Base-by-base conservation (phyloP, 768 basidiomycete genomes). In the Mycena albidolilacea region DNA sequence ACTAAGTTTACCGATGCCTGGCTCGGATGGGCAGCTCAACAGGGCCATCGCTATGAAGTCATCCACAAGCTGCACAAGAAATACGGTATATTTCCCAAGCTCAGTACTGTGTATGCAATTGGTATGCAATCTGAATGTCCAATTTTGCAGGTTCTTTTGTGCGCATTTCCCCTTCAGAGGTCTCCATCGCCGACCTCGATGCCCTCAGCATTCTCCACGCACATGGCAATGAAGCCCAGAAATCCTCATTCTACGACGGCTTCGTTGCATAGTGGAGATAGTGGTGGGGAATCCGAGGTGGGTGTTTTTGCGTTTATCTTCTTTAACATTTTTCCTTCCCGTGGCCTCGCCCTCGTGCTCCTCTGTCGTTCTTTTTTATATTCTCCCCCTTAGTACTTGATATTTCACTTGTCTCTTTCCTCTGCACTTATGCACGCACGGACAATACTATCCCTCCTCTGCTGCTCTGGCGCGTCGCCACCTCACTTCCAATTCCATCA, bases 171-270 rank as follows among this genome's bases (percentile, higher is more conserved):
- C 94, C 94, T 0, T 92, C 93, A 76, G 92, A 95, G 76, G 84
- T 96, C 10, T 94, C 93, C 1, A 86, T 96, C 60, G 90, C 92
- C 12, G 90, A 94, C 76, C 94, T 95, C 0, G 91, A 91, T 0
- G 95, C 95, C 0, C 88, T 97, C 15, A 85, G 85, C 48, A 79
- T 91, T 69, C 86, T 97, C 15, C 96, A 96, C 78, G 95, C 91
- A 0, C 95, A 90, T 77, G 95, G 95, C 5, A 95, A 91, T 68
- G 95, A 95, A 21, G 89, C 92, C 7, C 86, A 93, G 68, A 96
- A 96, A 78, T 89, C 91, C 17, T 78, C 88, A 19, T 95, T 95
- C 80, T 95, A 93, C 78, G 91, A 93, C 70, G 90, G 90, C 17
- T 95, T 96, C 76, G 93, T 95, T 30, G 30, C 30, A 30, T 30